phyloP scores from a whole-genome alignment of 306 rosid species.

The Morella rubra region DNA sequence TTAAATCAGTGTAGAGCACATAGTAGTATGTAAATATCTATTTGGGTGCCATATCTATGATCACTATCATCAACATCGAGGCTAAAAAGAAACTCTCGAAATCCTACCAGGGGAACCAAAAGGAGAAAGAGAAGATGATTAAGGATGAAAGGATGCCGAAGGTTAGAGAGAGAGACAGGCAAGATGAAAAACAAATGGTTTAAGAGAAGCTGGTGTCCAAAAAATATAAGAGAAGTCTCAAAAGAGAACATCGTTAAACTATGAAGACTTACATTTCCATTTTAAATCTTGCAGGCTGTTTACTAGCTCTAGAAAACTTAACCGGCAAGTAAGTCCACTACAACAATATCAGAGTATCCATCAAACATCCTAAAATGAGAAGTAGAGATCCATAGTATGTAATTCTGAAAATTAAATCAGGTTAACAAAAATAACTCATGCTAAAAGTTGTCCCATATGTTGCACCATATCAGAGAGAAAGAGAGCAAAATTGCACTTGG shows the following conservation, averaged over 20 bases:
- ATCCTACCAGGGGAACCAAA: neutral
- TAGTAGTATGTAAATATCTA: neutral
- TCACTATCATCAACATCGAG: neutral
- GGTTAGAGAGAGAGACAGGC: neutral
- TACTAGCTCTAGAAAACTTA: neutral
- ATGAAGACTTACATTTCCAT: neutral
- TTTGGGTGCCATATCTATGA: too few species aligned
- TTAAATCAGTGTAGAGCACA: neutral
- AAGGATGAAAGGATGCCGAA: neutral
- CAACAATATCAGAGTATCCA: neutral
- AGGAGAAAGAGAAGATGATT: neutral
- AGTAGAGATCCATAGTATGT: neutral
- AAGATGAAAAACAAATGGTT: too few species aligned
- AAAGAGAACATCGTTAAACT: neutral
- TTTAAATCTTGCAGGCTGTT: neutral
- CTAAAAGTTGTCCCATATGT: neutral
- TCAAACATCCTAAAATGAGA: neutral
- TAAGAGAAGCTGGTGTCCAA: neutral
- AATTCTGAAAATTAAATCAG: neutral
- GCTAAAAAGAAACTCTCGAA: neutral
- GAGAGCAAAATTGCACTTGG: neutral
- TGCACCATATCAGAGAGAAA: neutral
- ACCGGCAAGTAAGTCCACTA: neutral
- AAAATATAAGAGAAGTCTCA: neutral
- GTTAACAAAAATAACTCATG: neutral